Base-by-base conservation (phyloP, 2,329 filamentous ascomycete genomes). In the Diaporthe citriasiana region DNA sequence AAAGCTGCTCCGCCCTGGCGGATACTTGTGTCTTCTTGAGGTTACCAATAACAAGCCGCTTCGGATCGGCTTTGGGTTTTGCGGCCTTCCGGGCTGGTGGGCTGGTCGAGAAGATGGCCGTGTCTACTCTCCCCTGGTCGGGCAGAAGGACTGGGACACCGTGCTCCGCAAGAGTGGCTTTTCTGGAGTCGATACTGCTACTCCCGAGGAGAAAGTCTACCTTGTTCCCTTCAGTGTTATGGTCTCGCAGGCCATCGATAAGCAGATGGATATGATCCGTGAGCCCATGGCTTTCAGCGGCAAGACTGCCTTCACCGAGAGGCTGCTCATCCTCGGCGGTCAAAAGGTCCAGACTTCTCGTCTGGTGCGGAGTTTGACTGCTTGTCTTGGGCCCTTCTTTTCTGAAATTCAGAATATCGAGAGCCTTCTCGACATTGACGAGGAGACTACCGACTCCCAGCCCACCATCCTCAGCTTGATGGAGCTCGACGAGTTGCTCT, bases 1-100 rank as follows among this genome's bases (percentile, higher is more conserved):
- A 0, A 75, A 75, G 0, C 76, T 87, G 0, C 77, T 87, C 0
- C 84, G 82, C 30, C 84, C 87, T 0, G 85, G 84, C 1, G 88
- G 87, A 0, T 83, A 84, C 50, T 78, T 90, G 0, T 50, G 89
- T 1, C 59, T 88, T 0, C 73, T 84, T 7, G 87, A 89, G 73
- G 75, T 84, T 2, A 81, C 78, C 0, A 56, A 73, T 4, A 76
- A 73, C 17, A 51, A 53, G 77, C 38, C 51, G 35, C 33, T 71
- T 4, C 70, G 78, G 0, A 59, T 75, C 12, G 76, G 73, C 4
- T 68, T 72, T n/a, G 73, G 79, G 19, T 77, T 82, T 40, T 79
- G 79, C 22, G 59, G 66, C 5, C 42, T 75, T 10, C 27, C 66
- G 35, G 59, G 53, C 6, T 75, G 74, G 72, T 71, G 74, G 74